Percentiles rank a stretch among this genome's conserved stretches.
These are phyloP conservation scores for Mycena indigotica DNA, from an alignment of 768 basidiomycete species.

Conservation along the genomic window DNA sequence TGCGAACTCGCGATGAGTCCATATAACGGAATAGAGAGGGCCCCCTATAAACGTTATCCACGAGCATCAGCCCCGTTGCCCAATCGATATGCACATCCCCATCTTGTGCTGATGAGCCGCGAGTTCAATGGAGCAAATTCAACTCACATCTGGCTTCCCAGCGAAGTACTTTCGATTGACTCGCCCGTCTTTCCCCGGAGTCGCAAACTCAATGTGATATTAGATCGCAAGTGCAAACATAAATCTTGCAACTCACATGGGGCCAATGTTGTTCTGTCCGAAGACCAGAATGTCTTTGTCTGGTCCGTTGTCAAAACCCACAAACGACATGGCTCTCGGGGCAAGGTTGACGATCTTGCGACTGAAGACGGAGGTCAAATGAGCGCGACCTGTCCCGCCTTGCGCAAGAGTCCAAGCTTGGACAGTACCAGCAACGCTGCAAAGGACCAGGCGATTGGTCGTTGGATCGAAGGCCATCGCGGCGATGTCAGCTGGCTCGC, in stretches of 20 bases:
- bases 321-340: slow-evolving; percentile 3
- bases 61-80: background rate
- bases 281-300: slow-evolving; percentile 7
- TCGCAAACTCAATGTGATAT: background rate
- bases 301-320: background rate
- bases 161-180: background rate
- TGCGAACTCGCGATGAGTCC: background rate
- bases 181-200: background rate
- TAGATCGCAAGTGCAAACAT: background rate
- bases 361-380: slow-evolving; percentile 2
- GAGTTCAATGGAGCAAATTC: background rate
- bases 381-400: background rate
- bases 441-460: slow-evolving; percentile 2
- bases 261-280: slow-evolving; percentile 3
- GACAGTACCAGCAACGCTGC: slow-evolving; percentile 4
- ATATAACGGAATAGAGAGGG: background rate
- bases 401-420: slow-evolving; percentile 5
- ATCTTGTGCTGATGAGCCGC: background rate
- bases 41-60: background rate
- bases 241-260: background rate
- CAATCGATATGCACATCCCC: background rate
- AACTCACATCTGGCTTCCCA: background rate
- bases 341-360: background rate
- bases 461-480: background rate
- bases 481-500: slow-evolving; percentile 1